A percentile compares a stretch with the other conserved stretches of the same genome.
phyloP scores from a whole-genome alignment of 441 rosid genomes.

The Populus hybrid region DNA sequence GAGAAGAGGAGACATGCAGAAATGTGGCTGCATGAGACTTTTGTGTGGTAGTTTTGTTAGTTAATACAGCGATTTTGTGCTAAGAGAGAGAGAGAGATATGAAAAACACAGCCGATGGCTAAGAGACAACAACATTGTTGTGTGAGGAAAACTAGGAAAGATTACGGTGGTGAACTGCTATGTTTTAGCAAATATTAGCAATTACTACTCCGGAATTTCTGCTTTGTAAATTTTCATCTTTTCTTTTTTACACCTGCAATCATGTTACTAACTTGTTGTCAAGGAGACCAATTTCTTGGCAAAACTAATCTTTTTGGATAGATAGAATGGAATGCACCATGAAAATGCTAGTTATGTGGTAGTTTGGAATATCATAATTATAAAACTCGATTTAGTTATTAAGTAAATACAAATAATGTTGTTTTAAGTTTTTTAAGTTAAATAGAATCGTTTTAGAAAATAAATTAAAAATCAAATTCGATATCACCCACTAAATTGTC shows the following conservation, averaged over 20 bases:
- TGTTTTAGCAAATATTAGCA: slow-evolving; percentile 18
- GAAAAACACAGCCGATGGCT: slow-evolving; percentile 6
- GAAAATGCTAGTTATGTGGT: no score
- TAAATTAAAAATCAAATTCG: no score
- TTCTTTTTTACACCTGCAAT: background rate
- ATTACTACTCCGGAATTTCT: slow-evolving; percentile 15
- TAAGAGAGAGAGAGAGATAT: slow-evolving; percentile 20
- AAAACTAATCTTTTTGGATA: no score
- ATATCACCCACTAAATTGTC: no score
- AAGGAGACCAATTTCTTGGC: no score
- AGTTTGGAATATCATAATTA: no score
- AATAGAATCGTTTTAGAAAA: no score
- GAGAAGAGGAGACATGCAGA: slow-evolving; percentile 10
- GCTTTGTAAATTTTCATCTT: background rate
- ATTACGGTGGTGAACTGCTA: slow-evolving; percentile 9
- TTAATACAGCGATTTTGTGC: slow-evolving; percentile 33
- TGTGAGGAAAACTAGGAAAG: slow-evolving; percentile 40
- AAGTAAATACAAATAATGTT: no score
- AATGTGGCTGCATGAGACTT: slow-evolving; percentile 10
- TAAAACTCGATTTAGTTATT: no score
- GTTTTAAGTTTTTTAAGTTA: no score
- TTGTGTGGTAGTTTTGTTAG: slow-evolving; percentile 28
- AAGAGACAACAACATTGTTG: slow-evolving; percentile 15
- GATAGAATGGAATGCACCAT: no score
- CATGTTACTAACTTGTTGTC: no score